Base-by-base conservation (phyloP, 768 basidiomycete species). In the Tricholoma hemisulphureum region DNA sequence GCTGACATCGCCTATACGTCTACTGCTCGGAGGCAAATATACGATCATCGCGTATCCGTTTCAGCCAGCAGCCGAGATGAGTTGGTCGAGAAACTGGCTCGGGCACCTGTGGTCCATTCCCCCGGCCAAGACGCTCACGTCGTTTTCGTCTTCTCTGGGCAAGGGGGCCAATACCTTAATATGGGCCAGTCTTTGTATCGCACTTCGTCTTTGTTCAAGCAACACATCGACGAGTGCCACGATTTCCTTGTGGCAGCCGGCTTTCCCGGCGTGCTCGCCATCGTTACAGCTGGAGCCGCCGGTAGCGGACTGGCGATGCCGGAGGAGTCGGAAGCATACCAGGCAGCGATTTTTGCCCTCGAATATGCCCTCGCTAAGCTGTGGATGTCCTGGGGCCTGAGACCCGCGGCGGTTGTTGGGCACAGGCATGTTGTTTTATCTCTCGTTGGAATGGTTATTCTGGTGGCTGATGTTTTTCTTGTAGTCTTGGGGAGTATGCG, bases 401-500 rank as follows among this genome's bases (percentile, higher is more conserved):
- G 63, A 20, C 89, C 89, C 4, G 62, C 71, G n/a, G 84, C 78
- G 0, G 83, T 89, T 13, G 76, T 85, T 16, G 89, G 89, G 3
- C 89, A 91, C 63, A 91, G 89, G 89, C 89, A 50, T 56, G 77
- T 66, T n/a, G 34, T 53, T 55, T 34, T 41, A 2, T 50, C 45
- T 34, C 10, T 14, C 39, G 14, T n/a, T 39, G 16, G 16, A 29
- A 58, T 24, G n/a, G n/a, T n/a, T n/a, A 39, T 39, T 16, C n/a
- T 41, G 58, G n/a, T 18, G 52, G 11, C 24, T 65, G 24, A 50
- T 50, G 9, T 23, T 14, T 34, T 60, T n/a, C 28, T 45, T 46
- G 16, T 58, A 91, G 89, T 68, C 77, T 91, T 16, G 89, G 89
- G 37, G 89, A 91, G 73, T 91, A 88, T 55, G 84, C 83, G 7